A percentile compares a stretch with the other conserved stretches of the same genome.
Conservation (phyloP, 129 eudicot species). For the Kitagawia praeruptora region DNA sequence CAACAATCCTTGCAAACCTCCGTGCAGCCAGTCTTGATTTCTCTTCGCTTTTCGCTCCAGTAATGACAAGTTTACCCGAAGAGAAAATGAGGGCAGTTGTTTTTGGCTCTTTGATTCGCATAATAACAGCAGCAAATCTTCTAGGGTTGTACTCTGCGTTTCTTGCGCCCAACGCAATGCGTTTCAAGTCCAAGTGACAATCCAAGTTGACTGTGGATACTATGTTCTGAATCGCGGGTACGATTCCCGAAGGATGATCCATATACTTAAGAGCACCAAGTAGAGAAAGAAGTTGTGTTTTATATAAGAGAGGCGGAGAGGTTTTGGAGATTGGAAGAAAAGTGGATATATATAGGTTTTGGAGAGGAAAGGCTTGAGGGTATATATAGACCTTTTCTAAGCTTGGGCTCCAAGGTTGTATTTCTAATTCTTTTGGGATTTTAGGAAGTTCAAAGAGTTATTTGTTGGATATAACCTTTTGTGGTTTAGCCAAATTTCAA, state of each 20-base stretch:
- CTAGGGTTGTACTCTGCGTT: conserved; percentile 1
- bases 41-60: conserved; percentile 93
- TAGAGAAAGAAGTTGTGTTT: no score
- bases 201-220: not conserved
- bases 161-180: not conserved
- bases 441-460: no score
- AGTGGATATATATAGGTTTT: no score
- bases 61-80: conserved; percentile 83
- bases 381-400: no score
- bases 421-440: no score
- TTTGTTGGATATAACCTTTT: no score
- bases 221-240: not conserved
- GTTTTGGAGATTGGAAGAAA: no score
- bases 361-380: no score
- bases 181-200: not conserved
- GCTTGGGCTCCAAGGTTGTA: no score
- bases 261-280: not conserved
- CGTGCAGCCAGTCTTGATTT: conserved; percentile 81
- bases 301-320: no score
- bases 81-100: conserved; percentile 88
- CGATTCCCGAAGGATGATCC: not conserved
- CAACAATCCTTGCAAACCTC: conserved; percentile 80
- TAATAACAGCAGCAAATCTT: conserved; percentile 88
- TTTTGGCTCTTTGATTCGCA: conserved; percentile 91
- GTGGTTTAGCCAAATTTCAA: no score